Evolutionary conservation across 2,329 filamentous ascomycete species (phyloP), one percentile per base, ranked within the genome.

Genomic region (Acrodontium crateriforme): DNA sequence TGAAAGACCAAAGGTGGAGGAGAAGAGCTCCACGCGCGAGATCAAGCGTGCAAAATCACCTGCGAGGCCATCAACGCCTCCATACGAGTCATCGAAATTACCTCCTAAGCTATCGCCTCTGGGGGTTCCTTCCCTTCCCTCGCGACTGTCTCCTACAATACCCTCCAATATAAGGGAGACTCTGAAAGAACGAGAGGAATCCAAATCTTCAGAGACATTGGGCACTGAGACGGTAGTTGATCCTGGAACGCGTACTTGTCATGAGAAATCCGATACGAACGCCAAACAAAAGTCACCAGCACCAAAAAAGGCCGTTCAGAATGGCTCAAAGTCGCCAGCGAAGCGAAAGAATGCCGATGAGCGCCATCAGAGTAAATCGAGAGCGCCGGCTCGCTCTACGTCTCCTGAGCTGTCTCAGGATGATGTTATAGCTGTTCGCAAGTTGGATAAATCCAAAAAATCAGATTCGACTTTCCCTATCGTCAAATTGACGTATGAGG

Each of bases 71-170:
- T n/a, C n/a, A n/a, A n/a, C n/a, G n/a, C n/a, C 27, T 41, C 13
- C 35, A 31, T 5, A 18, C 27, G 6, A 27, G 28, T 12, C n/a
- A n/a, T n/a, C n/a, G n/a, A n/a, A 24, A 11, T 25, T 41, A 15
- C 35, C 39, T 25, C 37, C 37, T 16, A 24, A 24, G 14, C 30
- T 40, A n/a, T 36, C 36, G n/a, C 35, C 33, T 16, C 18, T 32
- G 24, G 36, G 53, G 10, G 37, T 55, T 16, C 54, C 54, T 9
- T 49, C 54, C 5, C 47, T 71, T 11, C 69, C 69, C 8, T 56
- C 59, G 7, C 56, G 71, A 18, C 50, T 73, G n/a, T 73, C 69
- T 4, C 68, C 69, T 3, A 69, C 65, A 9, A 53, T 74, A 3
- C 69, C 69, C 5, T 56, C 63, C 2, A 63, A 62, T 29, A 60